phyloP scores from a whole-genome alignment of 352 stramenopile genomes.

The Globisporangium irregulare region DNA sequence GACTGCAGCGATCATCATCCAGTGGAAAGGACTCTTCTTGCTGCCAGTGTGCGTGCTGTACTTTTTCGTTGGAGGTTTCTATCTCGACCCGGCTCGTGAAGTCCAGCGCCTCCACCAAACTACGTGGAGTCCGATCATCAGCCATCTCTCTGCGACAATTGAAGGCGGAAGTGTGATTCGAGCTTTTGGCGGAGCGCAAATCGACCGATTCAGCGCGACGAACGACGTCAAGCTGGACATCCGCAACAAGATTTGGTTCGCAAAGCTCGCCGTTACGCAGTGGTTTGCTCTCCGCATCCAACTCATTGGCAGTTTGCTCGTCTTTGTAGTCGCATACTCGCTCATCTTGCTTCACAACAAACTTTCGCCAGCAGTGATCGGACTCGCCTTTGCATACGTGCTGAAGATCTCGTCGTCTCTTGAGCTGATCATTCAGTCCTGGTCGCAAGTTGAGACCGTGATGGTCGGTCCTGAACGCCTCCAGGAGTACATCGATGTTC shows the following conservation, averaged over 20 bases:
- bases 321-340: slow-evolving; percentile 67
- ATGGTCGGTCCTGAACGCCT: slow-evolving; percentile 86
- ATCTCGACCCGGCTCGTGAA: slow-evolving; percentile 46
- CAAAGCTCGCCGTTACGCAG: slow-evolving; percentile 32
- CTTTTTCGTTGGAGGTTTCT: slow-evolving; percentile 44
- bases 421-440: slow-evolving; percentile 67
- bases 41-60: slow-evolving; percentile 87
- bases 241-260: slow-evolving; percentile 42
- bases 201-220: slow-evolving; percentile 33
- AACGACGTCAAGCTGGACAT: slow-evolving; percentile 39
- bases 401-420: slow-evolving; percentile 63
- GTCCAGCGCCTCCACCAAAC: slow-evolving; percentile 50
- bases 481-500: slow-evolving; percentile 62
- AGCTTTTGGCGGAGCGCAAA: slow-evolving; percentile 41
- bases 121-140: slow-evolving; percentile 44
- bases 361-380: slow-evolving; percentile 59
- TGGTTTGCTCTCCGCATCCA: slow-evolving; percentile 64
- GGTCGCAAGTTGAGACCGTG: slow-evolving; percentile 31
- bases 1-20: slow-evolving; percentile 84
- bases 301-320: slow-evolving; percentile 72
- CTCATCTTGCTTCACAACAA: slow-evolving; percentile 40
- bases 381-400: slow-evolving; percentile 83
- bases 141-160: slow-evolving; percentile 46
- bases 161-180: slow-evolving; percentile 53
- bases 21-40: slow-evolving; percentile 75